A percentile compares a stretch with the other conserved stretches of the same genome.
phyloP scores from a whole-genome alignment of 179 eudicot species.

The Gypsophila paniculata region DNA sequence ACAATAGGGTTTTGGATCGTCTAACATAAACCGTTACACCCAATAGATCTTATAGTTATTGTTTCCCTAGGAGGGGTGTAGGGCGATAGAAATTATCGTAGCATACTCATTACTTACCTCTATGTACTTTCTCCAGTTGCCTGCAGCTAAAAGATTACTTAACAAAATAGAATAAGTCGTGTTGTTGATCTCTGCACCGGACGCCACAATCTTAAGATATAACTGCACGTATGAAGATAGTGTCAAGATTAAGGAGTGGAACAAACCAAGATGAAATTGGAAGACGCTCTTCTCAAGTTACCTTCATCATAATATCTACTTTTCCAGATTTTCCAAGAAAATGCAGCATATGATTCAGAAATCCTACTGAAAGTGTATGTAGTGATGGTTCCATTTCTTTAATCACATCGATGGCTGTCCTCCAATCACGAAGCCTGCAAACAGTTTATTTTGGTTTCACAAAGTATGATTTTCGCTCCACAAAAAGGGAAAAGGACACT shows the following conservation, averaged over 20 bases:
- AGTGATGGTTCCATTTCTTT: constrained; percentile 67
- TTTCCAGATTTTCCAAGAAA: constrained; percentile 84
- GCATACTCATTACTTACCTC: constrained; percentile 47
- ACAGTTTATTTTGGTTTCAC: constrained; percentile 22
- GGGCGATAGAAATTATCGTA: too few species aligned
- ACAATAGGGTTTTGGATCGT: too few species aligned
- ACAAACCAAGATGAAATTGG: background rate
- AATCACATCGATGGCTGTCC: constrained; percentile 44
- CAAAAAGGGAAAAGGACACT: background rate
- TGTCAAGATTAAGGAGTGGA: background rate
- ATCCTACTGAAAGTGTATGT: constrained; percentile 60
- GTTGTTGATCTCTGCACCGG: constrained; percentile 56
- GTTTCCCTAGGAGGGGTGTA: background rate
- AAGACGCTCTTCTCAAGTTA: constrained; percentile 23
- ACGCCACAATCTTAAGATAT: constrained; percentile 73
- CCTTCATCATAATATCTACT: constrained; percentile 89
- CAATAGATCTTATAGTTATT: too few species aligned
- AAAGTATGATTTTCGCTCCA: background rate
- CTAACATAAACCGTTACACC: too few species aligned
- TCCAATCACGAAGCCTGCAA: constrained; percentile 83
- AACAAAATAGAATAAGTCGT: constrained; percentile 69
- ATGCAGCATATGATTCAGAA: constrained; percentile 74
- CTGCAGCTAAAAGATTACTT: constrained; percentile 78
- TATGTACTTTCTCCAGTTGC: constrained; percentile 86
- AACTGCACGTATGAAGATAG: constrained; percentile 40